A percentile compares a stretch with the other conserved stretches of the same genome.
Conservation (phyloP, 768 basidiomycete species). For the Rhodotorula paludigena region DNA sequence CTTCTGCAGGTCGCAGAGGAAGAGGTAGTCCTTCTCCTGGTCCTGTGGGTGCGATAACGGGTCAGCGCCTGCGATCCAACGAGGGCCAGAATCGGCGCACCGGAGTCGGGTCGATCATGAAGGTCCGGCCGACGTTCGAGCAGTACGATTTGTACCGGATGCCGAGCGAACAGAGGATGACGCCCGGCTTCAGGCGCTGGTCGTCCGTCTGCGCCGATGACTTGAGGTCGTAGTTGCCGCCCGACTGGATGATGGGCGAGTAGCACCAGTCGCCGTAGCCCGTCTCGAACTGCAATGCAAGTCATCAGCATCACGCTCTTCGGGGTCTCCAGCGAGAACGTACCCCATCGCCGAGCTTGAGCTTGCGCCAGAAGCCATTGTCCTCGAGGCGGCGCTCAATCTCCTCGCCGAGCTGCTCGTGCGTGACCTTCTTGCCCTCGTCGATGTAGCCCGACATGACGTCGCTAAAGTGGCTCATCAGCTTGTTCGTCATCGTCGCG, state of each 20-base stretch:
- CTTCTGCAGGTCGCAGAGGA: slow-evolving; percentile 69
- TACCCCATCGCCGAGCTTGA: slow-evolving; percentile 67
- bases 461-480: slow-evolving; percentile 74
- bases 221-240: slow-evolving; percentile 82
- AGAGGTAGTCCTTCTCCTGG: slow-evolving; percentile 81
- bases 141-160: slow-evolving; percentile 90
- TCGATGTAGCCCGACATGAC: slow-evolving; percentile 89
- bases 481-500: slow-evolving; percentile 71
- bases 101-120: slow-evolving; percentile 88
- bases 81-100: slow-evolving; percentile 49
- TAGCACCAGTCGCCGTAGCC: slow-evolving; percentile 87
- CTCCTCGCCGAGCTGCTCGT: slow-evolving; percentile 75
- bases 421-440: slow-evolving; percentile 80
- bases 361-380: slow-evolving; percentile 78
- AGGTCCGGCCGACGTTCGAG: slow-evolving; percentile 84
- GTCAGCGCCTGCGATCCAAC: not conserved
- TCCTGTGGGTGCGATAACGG: slow-evolving; percentile 54
- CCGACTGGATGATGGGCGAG: slow-evolving; percentile 91
- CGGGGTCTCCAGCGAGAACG: slow-evolving; percentile 45
- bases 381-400: slow-evolving; percentile 89
- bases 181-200: slow-evolving; percentile 77
- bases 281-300: slow-evolving; percentile 74
- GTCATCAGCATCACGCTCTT: slow-evolving; percentile 5
- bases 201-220: slow-evolving; percentile 78
- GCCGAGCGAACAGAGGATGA: slow-evolving; percentile 79